Percentiles rank a stretch among this genome's conserved stretches.
Evolutionary conservation across 345 rosid genomes (phyloP).

Genomic region (Heritiera littoralis): DNA sequence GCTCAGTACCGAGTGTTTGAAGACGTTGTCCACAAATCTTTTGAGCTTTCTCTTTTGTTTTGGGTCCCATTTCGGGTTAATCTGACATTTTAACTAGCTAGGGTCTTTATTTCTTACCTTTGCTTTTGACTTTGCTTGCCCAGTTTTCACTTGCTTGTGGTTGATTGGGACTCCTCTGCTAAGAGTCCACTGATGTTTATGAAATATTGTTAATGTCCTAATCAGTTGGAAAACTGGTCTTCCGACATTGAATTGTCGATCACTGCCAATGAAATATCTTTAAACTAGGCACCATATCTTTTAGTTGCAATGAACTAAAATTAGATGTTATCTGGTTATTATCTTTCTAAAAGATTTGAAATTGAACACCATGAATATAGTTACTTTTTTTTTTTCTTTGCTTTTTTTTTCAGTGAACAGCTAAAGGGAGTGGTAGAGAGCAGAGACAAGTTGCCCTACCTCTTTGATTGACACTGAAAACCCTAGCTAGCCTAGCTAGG

Average conservation of each 20-base stretch:
- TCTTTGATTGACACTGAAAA: neutral
- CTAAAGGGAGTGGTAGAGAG: neutral
- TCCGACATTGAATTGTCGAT: neutral
- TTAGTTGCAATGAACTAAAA: neutral
- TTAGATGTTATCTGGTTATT: neutral
- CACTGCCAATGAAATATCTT: neutral
- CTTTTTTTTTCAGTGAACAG: too few species aligned
- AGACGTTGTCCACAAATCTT: conserved; percentile 16
- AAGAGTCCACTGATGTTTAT: conserved; percentile 4
- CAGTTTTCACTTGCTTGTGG: neutral
- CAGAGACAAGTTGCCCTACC: neutral
- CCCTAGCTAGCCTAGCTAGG: neutral
- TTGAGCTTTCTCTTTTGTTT: neutral
- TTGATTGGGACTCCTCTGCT: conserved; percentile 7
- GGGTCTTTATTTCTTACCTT: conserved; percentile 2
- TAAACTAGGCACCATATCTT: neutral
- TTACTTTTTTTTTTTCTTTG: too few species aligned
- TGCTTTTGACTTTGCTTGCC: neutral
- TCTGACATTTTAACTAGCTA: conserved; percentile 5
- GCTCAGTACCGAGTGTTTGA: neutral
- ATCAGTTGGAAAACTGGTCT: too few species aligned
- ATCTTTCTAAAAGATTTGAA: neutral
- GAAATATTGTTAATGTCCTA: neutral
- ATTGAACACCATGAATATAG: neutral
- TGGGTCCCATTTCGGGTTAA: neutral